Base-by-base conservation (phyloP, 2,329 filamentous ascomycete genomes). In the Stromatinia cepivora region DNA sequence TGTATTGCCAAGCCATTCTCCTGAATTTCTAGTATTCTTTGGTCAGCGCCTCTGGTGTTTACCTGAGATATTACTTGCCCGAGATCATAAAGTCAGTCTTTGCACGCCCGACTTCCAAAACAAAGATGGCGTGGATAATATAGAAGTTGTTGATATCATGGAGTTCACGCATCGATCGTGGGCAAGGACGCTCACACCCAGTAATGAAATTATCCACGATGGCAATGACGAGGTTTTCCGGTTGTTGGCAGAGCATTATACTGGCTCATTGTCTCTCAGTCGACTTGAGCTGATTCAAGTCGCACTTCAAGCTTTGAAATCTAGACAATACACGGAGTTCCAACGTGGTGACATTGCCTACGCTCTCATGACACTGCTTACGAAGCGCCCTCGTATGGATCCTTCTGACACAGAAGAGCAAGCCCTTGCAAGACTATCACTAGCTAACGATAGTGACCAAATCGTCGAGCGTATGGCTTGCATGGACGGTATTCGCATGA, bases 391-490 rank as follows among this genome's bases (percentile, higher is more conserved):
- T 53, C 74, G 63, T 45, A 76, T 70, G 58, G 73, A 68, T 69
- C 72, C 70, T 34, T 71, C 64, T 45, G 78, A 80, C 48, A 74
- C 73, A 8, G 67, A 73, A 11, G 77, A 78, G 54, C 76, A 79
- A 68, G 77, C 75, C 17, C 73, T 79, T 3, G 78, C 77, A 17
- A 73, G 77, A 15, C 71, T 79, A 5, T 78, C 75, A 13, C 69
- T 79, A 11, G 69, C 74, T 10, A 79, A 79, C 59, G 77, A 79
- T 63, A 78, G 73, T 65, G 77, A 79, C 61, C 73, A 71, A 2
- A 72, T 79, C 4, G 70, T 79, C 10, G 78, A 79, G 57, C 74
- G 78, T 20, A 75, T 79, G 71, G 70, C 77, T 9, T 76, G 74
- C 2, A 69, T 70, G 66, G 70, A 59, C 70, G 71, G 22, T 7